Evolutionary conservation across 1,284 basidiomycete genomes (phyloP), one percentile per base, ranked within the genome.

Genomic region (Moesziomyces aphidis): DNA sequence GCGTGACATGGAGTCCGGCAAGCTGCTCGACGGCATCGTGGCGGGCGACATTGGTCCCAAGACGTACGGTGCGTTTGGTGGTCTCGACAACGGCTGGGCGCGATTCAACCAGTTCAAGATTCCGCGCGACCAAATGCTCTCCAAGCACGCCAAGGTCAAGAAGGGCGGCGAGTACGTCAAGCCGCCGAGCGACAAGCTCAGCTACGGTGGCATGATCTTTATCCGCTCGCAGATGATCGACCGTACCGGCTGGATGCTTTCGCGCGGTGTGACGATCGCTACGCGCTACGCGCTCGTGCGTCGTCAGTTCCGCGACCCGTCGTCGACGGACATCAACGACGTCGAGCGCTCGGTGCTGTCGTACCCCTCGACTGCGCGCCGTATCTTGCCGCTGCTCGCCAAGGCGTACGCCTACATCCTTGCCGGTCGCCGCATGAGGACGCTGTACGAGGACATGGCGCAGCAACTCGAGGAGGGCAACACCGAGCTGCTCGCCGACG

Each of bases 231-330:
- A 78, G 90, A 81, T 93, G 90, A 88, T 91, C 19, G 87, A 88
- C 4, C 64, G 77, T 13, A 88, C 88, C 9, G 90, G 89, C 1
- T 90, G 89, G 88, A 84, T 86, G 4, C 87, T 90, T 10, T 90
- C 89, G 11, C 59, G 82, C 90, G 92, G 89, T 58, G 89, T 88
- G 0, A 92, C 92, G 0, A 88, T 93, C 42, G 87, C 91, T 0
- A 89, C 92, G 31, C 89, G 92, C 3, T 94, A 94, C 78, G 87
- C 89, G 6, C 90, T 89, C 15, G 90, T 92, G 34, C 89, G 92
- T 8, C 86, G 92, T 42, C 92, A 93, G 83, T 86, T 86, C 61
- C 46, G 78, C 57, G 51, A 81, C 68, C 80, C 83, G 19, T 62
- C 74, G 57, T 55, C 58, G 26, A 58, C 73, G 64, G 50, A 87